phyloP scores from a whole-genome alignment of 2,329 filamentous ascomycete species.

The Pseudomassariella vexata region DNA sequence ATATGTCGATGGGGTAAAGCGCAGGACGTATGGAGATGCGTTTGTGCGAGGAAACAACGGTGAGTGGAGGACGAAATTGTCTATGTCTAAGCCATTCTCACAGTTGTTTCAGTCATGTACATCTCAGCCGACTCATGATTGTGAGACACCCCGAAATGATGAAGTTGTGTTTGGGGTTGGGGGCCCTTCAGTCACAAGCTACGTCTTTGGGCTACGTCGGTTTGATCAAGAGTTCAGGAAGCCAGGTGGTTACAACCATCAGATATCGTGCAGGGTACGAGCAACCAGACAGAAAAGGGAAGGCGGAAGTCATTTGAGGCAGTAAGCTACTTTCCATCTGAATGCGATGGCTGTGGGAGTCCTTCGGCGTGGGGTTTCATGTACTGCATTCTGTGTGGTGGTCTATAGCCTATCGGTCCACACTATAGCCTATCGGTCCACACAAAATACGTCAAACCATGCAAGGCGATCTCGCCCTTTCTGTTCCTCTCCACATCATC shows the following conservation, averaged over 20 bases:
- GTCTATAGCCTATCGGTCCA: conserved; percentile 33
- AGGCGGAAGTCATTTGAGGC: no score
- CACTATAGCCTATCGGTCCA: conserved; percentile 46
- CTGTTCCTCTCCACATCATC: conserved; percentile 53
- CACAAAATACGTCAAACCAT: conserved; percentile 57
- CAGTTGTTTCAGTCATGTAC: conserved; percentile 54
- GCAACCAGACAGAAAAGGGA: no score
- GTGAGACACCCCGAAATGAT: conserved; percentile 1
- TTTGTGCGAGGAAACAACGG: conserved; percentile 97
- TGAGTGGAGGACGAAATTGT: conserved; percentile 30
- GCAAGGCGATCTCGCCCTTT: conserved; percentile 56
- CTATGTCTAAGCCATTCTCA: conserved; percentile 6
- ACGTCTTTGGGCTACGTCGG: no score
- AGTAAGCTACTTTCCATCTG: no score
- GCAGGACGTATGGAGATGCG: conserved; percentile 83
- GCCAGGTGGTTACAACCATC: no score
- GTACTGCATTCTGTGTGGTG: no score
- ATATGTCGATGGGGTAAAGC: conserved; percentile 77
- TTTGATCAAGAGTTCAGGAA: no score
- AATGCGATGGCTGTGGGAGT: no score
- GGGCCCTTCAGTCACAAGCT: no score
- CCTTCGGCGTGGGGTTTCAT: no score
- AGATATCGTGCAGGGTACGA: no score
- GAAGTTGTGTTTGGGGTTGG: no score
- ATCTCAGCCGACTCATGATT: conserved; percentile 56